These are phyloP conservation scores for Yamadazyma mexicana DNA, from an alignment of 1,139 yeast species.

Conservation along the genomic window DNA sequence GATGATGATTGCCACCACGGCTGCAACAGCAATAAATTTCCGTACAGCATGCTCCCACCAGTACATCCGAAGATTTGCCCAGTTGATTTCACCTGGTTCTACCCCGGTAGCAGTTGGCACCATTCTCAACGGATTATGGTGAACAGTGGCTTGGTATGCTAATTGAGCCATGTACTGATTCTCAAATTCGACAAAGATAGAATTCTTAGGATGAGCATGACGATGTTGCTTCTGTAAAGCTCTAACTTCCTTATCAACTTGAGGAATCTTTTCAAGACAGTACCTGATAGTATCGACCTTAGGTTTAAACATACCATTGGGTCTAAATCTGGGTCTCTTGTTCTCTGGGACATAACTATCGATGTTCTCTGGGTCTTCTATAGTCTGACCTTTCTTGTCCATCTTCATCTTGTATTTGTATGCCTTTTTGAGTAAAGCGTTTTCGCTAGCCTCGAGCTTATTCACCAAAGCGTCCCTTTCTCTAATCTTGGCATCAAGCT, in stretches of 20 bases:
- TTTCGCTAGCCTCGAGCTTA: conserved; percentile 71
- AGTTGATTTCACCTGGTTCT: conserved; percentile 61
- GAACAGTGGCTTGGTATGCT: conserved; percentile 61
- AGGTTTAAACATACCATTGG: conserved; percentile 52
- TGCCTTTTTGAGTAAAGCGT: conserved; percentile 57
- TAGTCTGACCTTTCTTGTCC: conserved; percentile 55
- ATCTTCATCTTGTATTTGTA: conserved; percentile 63
- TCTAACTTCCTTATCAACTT: conserved; percentile 54
- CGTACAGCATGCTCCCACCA: conserved; percentile 83
- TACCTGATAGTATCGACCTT: conserved; percentile 64
- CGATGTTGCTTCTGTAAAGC: conserved; percentile 49
- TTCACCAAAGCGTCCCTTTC: conserved; percentile 62
- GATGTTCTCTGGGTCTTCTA: conserved; percentile 53
- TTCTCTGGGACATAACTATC: conserved; percentile 68
- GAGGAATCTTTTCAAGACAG: conserved; percentile 55
- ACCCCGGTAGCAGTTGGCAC: conserved; percentile 53
- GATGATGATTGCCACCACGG: conserved; percentile 57
- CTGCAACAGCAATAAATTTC: conserved; percentile 56
- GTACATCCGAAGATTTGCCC: conserved; percentile 71
- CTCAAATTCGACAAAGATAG: conserved; percentile 70
- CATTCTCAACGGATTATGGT: conserved; percentile 54
- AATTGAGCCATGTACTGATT: conserved; percentile 70
- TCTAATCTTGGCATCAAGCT: conserved; percentile 56
- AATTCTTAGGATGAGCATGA: conserved; percentile 48
- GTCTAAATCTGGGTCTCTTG: conserved; percentile 72